Evolutionary conservation across 2,329 filamentous ascomycete genomes (phyloP).

Genomic region (Parastagonospora nodorum): DNA sequence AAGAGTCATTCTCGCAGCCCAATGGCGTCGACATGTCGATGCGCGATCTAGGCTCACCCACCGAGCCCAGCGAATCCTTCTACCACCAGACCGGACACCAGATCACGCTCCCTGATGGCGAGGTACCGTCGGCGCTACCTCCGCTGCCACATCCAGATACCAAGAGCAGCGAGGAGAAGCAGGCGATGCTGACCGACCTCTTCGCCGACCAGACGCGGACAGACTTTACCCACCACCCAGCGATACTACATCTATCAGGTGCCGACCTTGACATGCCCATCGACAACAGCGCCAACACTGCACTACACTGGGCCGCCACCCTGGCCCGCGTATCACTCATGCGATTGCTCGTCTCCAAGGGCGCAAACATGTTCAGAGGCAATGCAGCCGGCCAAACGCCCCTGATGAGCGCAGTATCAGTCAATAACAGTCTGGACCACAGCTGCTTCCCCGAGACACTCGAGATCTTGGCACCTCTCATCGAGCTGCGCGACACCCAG

Average conservation of each 20-base stretch:
- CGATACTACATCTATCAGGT: conserved; percentile 74
- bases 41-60: conserved; percentile 68
- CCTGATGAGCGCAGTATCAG: conserved; percentile 87
- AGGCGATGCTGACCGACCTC: conserved; percentile 78
- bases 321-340: conserved; percentile 83
- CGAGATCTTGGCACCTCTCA: conserved; percentile 85
- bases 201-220: conserved; percentile 62
- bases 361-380: conserved; percentile 84
- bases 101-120: conserved; percentile 52
- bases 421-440: conserved; percentile 93
- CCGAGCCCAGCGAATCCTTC: conserved; percentile 81
- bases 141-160: conserved; percentile 65
- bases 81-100: conserved; percentile 52
- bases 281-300: conserved; percentile 85
- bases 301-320: conserved; percentile 94
- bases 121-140: conserved; percentile 64
- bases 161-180: conserved; percentile 76
- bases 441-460: conserved; percentile 88
- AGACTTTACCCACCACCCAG: conserved; percentile 75
- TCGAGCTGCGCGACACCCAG: conserved; percentile 87
- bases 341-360: conserved; percentile 78
- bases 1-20: conserved; percentile 47
- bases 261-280: conserved; percentile 90
- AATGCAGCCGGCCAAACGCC: conserved; percentile 92
- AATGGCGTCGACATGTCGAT: conserved; percentile 61